Conservation (phyloP, 257 asterid genomes). For the Solanum ahanhuiri region DNA sequence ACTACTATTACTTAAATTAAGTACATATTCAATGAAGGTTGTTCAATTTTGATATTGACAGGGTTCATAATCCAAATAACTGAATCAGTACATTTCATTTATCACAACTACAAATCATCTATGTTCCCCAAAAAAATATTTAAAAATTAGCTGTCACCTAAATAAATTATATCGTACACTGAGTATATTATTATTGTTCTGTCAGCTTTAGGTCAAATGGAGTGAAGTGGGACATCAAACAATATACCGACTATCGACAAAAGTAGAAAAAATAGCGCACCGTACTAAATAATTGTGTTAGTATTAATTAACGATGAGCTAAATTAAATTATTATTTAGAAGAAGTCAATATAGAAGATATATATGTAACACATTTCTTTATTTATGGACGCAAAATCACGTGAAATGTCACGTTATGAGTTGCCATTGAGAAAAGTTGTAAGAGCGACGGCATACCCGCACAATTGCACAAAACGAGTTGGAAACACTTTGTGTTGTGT, state of each 20-base stretch:
- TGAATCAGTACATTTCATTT: not conserved
- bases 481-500: not conserved
- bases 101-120: not conserved
- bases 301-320: not conserved
- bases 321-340: not conserved
- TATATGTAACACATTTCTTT: not conserved
- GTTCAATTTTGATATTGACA: not conserved
- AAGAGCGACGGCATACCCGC: not conserved
- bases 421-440: not conserved
- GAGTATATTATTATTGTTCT: too few relatives aligned
- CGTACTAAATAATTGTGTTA: not conserved
- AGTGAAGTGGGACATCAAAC: not conserved
- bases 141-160: not conserved
- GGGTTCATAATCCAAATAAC: not conserved
- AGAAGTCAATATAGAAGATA: slow-evolving; percentile 2
- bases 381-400: slow-evolving; percentile 14
- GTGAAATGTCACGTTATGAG: slow-evolving; percentile 19
- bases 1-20: not conserved
- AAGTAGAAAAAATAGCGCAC: not conserved
- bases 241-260: not conserved
- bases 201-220: not conserved
- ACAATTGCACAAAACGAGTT: not conserved
- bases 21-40: not conserved
- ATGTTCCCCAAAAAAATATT: not conserved
- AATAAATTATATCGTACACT: not conserved